Percentiles rank a stretch among this genome's conserved stretches.
Conservation (phyloP, 441 rosid species). For the Capsella rubella region DNA sequence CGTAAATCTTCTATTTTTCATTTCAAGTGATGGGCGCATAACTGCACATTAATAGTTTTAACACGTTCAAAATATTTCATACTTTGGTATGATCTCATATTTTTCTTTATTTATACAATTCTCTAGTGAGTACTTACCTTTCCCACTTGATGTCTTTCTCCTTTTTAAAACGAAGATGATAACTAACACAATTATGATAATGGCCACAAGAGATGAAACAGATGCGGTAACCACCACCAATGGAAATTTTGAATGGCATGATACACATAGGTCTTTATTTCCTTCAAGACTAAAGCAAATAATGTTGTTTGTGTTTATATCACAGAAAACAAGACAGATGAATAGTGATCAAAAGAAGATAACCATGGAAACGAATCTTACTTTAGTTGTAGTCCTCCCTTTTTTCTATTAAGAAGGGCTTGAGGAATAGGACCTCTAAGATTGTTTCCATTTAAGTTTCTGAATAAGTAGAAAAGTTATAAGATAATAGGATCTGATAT, state of each 20-base stretch:
- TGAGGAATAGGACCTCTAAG: constrained; percentile 36
- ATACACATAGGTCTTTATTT: not conserved
- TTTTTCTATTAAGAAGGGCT: constrained; percentile 26
- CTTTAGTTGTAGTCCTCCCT: constrained; percentile 13
- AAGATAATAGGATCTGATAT: not conserved
- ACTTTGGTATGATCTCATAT: not conserved
- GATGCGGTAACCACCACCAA: not conserved
- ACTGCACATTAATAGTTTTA: not conserved
- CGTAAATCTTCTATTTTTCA: constrained; percentile 44
- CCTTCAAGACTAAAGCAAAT: constrained; percentile 1
- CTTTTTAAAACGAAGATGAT: not conserved
- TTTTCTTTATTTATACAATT: no score
- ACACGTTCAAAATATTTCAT: not conserved
- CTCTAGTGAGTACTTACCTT: not conserved
- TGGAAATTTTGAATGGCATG: constrained; percentile 1
- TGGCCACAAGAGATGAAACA: not conserved
- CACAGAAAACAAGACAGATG: not conserved
- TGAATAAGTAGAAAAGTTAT: not conserved
- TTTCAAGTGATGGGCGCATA: constrained; percentile 21
- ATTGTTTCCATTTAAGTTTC: constrained; percentile 42
- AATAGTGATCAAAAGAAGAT: not conserved
- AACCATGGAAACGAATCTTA: constrained; percentile 12
- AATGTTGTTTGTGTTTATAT: not conserved
- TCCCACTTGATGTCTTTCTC: not conserved
- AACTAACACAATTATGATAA: constrained; percentile 1